Base-by-base conservation (phyloP, 2,329 filamentous ascomycete species). In the Trichoderma sp. region DNA sequence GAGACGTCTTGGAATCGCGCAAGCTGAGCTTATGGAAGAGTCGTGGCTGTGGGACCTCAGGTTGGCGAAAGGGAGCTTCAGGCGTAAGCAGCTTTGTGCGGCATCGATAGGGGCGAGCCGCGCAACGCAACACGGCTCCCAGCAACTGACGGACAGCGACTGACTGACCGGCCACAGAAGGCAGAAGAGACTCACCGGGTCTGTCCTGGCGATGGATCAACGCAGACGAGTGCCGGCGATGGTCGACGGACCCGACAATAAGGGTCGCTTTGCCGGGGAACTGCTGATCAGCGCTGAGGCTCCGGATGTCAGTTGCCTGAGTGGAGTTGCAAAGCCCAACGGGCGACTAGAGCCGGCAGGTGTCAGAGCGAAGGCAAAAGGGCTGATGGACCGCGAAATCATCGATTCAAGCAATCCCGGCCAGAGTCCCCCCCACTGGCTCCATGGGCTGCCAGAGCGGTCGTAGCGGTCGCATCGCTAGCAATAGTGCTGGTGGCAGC, bases 231-330 rank as follows among this genome's bases (percentile, higher is more conserved):
- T 61, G 10, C 34, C 26, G 64, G 28, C 37, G 67, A 39, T 21
- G 59, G 24, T 64, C 18, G 59, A 56, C 67, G 39, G 67, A 51
- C 67, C 67, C 67, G 67, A 64, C 67, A 68, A 64, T 68, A 58
- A 68, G 67, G 67, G 39, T 64, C 51, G 66, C 37, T 49, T 51
- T 37, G 58, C 34, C 24, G 56, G 56, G 56, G 65, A 56, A 59
- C 64, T 58, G 67, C 67, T 68, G 67, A 68, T 68, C 65, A 68
- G 65, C 65, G 26, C 26, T 51, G 49, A 68, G 16, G 59, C 30
- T 61, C 59, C 39, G 28, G 39, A 21, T 34, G 59, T 24, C 59
- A 49, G 43, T 59, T 39, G 56, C 34, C 21, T 59, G 65, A 24
- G 65, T 68, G 65, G 65, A 68, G 65, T 60, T 54, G 58, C 65